Evolutionary conservation across 2,329 filamentous ascomycete species (phyloP).

Genomic region (Pestalotiopsis sp.): DNA sequence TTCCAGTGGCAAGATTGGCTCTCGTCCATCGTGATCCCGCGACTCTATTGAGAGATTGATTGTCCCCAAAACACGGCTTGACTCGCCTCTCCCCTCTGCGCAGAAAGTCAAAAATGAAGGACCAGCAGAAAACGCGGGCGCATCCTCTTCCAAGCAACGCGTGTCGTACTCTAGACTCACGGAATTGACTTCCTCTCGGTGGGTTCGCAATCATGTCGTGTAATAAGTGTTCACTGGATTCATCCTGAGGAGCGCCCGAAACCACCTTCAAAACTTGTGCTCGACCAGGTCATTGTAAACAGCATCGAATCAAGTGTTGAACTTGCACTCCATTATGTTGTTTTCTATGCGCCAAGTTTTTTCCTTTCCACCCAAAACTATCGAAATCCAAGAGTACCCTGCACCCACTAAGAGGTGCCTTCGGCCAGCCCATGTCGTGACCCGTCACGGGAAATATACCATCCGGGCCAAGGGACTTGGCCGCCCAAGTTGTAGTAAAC

Average conservation of each 20-base stretch:
- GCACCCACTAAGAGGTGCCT: background rate
- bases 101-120: background rate
- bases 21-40: background rate
- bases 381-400: background rate
- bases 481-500: background rate
- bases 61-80: background rate
- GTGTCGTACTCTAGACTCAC: too few species aligned
- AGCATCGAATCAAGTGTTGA: conserved; percentile 11
- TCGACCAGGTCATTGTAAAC: background rate
- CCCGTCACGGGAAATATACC: background rate
- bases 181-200: background rate
- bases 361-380: background rate
- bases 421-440: background rate
- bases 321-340: conserved; percentile 7
- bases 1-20: too few species aligned
- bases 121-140: background rate
- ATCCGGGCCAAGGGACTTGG: background rate
- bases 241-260: background rate
- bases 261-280: background rate
- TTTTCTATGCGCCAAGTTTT: background rate
- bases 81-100: background rate
- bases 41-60: background rate
- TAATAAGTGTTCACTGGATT: background rate
- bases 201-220: background rate
- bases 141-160: too few species aligned